A percentile compares a stretch with the other conserved stretches of the same genome.
These are phyloP conservation scores for Penicillium pulvis DNA, from an alignment of 495 filamentous ascomycete species.

Conservation along the genomic window DNA sequence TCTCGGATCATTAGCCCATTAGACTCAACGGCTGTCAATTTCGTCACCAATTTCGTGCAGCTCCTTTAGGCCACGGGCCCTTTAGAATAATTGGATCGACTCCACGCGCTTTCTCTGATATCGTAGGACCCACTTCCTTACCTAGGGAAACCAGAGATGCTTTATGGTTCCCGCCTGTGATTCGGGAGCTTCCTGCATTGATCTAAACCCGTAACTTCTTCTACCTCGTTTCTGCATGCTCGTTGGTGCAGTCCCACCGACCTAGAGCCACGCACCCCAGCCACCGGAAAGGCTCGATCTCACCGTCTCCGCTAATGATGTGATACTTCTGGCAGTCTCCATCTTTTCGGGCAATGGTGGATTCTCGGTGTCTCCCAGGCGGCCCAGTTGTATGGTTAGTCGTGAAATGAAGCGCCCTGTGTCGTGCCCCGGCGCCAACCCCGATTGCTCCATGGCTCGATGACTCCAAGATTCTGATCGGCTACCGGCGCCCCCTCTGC, in stretches of 20 bases:
- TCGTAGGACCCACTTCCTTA: slow-evolving; percentile 6
- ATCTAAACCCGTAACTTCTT: slow-evolving; percentile 26
- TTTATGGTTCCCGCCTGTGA: slow-evolving; percentile 29
- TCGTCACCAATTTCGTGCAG: slow-evolving; percentile 1
- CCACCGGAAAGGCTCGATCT: slow-evolving; percentile 36
- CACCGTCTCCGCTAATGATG: slow-evolving; percentile 42
- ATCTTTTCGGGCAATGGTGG: slow-evolving; percentile 17
- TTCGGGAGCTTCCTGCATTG: slow-evolving; percentile 31
- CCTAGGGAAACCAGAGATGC: slow-evolving; percentile 15
- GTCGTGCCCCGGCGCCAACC: slow-evolving; percentile 28
- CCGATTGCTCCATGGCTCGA: slow-evolving; percentile 37
- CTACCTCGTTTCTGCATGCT: slow-evolving; percentile 33
- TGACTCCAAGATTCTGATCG: slow-evolving; percentile 35
- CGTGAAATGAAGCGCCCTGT: slow-evolving; percentile 38
- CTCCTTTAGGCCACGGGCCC: background rate
- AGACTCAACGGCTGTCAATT: slow-evolving; percentile 6
- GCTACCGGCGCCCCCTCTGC: slow-evolving; percentile 16
- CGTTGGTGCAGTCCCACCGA: slow-evolving; percentile 36
- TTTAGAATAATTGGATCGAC: background rate
- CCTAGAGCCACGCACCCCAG: slow-evolving; percentile 29
- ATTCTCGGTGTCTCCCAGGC: slow-evolving; percentile 7
- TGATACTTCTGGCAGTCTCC: slow-evolving; percentile 21
- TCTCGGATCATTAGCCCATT: background rate
- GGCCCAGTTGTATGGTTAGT: slow-evolving; percentile 28
- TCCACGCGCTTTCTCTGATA: slow-evolving; percentile 6